These are phyloP conservation scores for Trifolium fragiferum DNA, from an alignment of 306 rosid genomes.

Conservation along the genomic window DNA sequence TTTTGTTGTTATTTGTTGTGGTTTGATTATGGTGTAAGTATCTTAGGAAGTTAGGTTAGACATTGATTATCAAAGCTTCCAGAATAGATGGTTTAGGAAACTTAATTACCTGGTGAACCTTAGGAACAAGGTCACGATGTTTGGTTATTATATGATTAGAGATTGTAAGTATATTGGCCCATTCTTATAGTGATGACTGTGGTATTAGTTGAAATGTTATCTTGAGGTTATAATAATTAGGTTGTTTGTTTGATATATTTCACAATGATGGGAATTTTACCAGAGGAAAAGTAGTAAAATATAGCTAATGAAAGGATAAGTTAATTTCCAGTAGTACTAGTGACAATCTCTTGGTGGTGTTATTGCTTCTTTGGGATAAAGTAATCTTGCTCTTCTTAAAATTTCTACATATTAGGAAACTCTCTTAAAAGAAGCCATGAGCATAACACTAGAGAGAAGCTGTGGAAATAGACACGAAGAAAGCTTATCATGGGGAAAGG, in stretches of 20 bases:
- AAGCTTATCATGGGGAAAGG: conserved; percentile 6
- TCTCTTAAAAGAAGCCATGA: conserved; percentile 21
- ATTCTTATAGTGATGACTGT: conserved; percentile 11
- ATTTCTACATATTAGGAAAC: conserved; percentile 23
- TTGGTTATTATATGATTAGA: conserved; percentile 17
- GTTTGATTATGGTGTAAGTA: neutral
- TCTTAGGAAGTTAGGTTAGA: neutral
- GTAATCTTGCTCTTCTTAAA: conserved; percentile 12
- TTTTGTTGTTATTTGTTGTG: neutral
- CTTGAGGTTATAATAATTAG: neutral
- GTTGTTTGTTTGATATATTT: conserved; percentile 32
- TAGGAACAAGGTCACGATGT: neutral
- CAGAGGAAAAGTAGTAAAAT: conserved; percentile 17
- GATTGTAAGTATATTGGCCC: conserved; percentile 24
- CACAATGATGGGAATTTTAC: conserved; percentile 23
- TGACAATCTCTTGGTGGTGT: conserved; percentile 23
- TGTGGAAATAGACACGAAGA: conserved; percentile 2
- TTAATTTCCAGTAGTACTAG: conserved; percentile 2
- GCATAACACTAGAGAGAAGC: neutral
- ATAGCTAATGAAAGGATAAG: conserved; percentile 20
- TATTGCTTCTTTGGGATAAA: conserved; percentile 23
- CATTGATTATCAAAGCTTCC: too few relatives aligned
- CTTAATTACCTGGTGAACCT: neutral
- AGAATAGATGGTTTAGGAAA: too few relatives aligned
- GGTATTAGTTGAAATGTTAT: conserved; percentile 32